A percentile compares a stretch with the other conserved stretches of the same genome.
Evolutionary conservation across 768 basidiomycete species (phyloP).

Genomic region (Tulasnella sp.): DNA sequence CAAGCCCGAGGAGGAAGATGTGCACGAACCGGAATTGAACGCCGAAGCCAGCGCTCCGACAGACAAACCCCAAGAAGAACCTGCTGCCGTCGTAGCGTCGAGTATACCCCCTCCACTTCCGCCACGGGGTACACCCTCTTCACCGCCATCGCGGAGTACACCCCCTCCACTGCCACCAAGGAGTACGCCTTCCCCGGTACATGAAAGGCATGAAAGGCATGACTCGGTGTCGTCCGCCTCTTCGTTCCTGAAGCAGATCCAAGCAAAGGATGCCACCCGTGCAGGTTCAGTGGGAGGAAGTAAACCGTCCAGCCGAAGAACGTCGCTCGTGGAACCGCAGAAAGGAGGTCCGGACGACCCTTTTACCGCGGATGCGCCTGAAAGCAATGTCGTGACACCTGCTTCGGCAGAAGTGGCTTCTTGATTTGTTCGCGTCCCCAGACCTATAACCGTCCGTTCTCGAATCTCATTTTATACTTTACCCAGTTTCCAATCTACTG

Average conservation of each 20-base stretch:
- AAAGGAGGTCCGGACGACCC: neutral
- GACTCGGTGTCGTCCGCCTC: constrained; percentile 2
- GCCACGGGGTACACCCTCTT: neutral
- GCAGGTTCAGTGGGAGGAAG: neutral
- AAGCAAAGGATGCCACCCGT: constrained; percentile 3
- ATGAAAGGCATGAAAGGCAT: neutral
- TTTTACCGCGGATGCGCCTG: neutral
- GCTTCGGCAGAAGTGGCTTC: neutral
- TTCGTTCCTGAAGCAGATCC: constrained; percentile 15
- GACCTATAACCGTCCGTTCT: neutral
- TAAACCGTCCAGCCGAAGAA: neutral
- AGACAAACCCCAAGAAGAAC: neutral
- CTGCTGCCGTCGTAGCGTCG: neutral
- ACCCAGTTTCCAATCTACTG: neutral
- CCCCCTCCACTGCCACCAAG: neutral
- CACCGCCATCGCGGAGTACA: neutral
- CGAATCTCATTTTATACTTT: neutral
- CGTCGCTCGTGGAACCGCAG: neutral
- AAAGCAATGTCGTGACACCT: neutral
- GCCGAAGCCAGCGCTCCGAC: neutral
- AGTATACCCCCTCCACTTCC: neutral
- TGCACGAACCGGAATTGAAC: neutral
- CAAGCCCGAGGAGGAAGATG: neutral
- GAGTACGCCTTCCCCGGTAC: neutral
- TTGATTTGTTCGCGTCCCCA: neutral